Base-by-base conservation (phyloP, 768 basidiomycete species). In the Pisolithus albus region DNA sequence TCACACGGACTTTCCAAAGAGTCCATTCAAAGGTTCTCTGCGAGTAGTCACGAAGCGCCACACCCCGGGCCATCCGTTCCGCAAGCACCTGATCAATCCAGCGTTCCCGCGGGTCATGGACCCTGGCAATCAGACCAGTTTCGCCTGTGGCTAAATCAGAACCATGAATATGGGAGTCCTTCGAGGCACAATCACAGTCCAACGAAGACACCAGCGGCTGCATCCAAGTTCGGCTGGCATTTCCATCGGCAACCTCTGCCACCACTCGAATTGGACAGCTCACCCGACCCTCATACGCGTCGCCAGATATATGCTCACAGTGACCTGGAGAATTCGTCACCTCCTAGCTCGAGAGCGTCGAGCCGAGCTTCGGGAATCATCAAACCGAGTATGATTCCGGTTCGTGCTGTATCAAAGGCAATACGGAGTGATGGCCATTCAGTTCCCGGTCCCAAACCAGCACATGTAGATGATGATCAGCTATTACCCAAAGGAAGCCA, bases 341-440 rank as follows among this genome's bases (percentile, higher is more conserved):
- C 67, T 18, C 58, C 60, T 32, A 54, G 53, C 54, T 51, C 64
- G 43, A 57, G 59, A 10, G 56, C 69, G 47, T 54, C 61, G 1
- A 64, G 61, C 51, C 59, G 61, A 23, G 43, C 53, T 24, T 61
- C 69, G 5, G 62, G 61, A 18, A 47, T 55, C 15, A 49, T 52
- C 42, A 49, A 52, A 16, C 54, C 65, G 7, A 78, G 77, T 49
- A 68, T 72, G 28, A 77, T 81, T 49, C 78, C 79, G 13, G 67
- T 77, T 5, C 68, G 68, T 21, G 68, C 76, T 16, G 68, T 72
- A 18, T 57, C 64, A 47, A 75, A 73, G 57, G 55, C 50, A 5
- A 59, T 54, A 44, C 60, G 54, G n/a, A 53, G 44, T 41, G 39
- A 54, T 44, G 51, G 53, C 43, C n/a, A 49, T 38, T 50, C 41